These are phyloP conservation scores for Cordyceps pruinosa DNA, from an alignment of 2,329 filamentous ascomycete genomes.

Conservation along the genomic window DNA sequence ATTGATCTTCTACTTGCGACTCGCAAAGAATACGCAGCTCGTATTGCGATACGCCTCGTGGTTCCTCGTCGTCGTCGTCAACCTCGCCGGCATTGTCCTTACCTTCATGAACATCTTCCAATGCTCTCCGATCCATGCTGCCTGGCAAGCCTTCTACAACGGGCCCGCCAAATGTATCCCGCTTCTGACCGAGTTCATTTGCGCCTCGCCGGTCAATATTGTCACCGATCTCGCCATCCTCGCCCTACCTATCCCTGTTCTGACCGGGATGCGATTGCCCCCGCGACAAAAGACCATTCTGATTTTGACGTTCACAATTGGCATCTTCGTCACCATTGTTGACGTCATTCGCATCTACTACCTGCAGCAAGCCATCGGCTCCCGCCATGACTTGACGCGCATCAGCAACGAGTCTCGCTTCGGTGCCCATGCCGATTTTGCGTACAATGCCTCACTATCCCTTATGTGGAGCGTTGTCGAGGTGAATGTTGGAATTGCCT, in stretches of 20 bases:
- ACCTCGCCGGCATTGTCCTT: conserved; percentile 67
- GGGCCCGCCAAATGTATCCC: conserved; percentile 43
- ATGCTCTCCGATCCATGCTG: conserved; percentile 66
- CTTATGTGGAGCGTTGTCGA: conserved; percentile 94
- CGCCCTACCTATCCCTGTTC: conserved; percentile 78
- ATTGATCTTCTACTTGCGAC: conserved; percentile 78
- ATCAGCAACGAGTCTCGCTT: conserved; percentile 34
- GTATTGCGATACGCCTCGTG: conserved; percentile 79
- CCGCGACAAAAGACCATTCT: conserved; percentile 82
- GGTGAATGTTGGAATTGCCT: conserved; percentile 84
- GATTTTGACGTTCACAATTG: conserved; percentile 77
- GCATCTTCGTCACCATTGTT: conserved; percentile 79
- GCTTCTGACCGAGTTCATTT: conserved; percentile 56
- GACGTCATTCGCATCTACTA: conserved; percentile 89
- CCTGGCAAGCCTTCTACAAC: conserved; percentile 44
- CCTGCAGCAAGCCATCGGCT: conserved; percentile 63
- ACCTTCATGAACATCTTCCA: conserved; percentile 86
- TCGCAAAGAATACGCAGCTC: conserved; percentile 70
- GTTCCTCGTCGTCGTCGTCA: conserved; percentile 68
- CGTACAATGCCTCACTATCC: conserved; percentile 72
- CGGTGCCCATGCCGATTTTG: conserved; percentile 46
- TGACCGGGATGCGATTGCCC: conserved; percentile 80
- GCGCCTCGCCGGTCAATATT: conserved; percentile 83
- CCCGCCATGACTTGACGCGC: conserved; percentile 31
- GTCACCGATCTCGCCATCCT: conserved; percentile 85